Evolutionary conservation across 805 yeast species (phyloP).

Genomic region (Yarrowia bubula): DNA sequence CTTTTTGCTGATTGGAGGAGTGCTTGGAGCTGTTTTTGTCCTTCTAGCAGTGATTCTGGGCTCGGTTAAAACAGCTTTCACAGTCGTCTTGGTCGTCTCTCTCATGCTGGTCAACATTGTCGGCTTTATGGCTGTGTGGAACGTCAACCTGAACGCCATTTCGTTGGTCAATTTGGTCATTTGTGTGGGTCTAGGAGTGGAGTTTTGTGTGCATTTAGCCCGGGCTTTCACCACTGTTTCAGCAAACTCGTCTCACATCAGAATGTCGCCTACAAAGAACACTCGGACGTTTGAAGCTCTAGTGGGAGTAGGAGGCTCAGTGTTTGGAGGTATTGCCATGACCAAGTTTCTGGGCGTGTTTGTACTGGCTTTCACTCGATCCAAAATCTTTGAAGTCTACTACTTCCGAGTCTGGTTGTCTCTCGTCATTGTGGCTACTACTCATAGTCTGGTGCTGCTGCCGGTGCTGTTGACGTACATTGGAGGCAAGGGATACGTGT

Average conservation of each 20-base stretch:
- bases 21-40: conserved; percentile 49
- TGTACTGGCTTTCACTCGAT: conserved; percentile 81
- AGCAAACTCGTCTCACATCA: conserved; percentile 21
- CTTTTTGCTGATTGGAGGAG: conserved; percentile 51
- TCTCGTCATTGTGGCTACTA: conserved; percentile 68
- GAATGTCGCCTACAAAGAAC: conserved; percentile 35
- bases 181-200: conserved; percentile 92
- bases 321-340: conserved; percentile 83
- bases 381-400: conserved; percentile 85
- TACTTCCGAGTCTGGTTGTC: conserved; percentile 95
- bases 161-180: conserved; percentile 84
- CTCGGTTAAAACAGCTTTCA: conserved; percentile 56
- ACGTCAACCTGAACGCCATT: conserved; percentile 80
- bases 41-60: conserved; percentile 63
- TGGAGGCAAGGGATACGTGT: conserved; percentile 58
- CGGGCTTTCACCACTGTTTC: conserved; percentile 61
- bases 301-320: conserved; percentile 81
- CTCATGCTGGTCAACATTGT: conserved; percentile 71
- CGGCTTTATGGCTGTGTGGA: conserved; percentile 75
- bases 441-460: conserved; percentile 74
- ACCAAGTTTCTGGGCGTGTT: conserved; percentile 86
- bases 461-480: conserved; percentile 67
- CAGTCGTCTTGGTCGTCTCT: conserved; percentile 57
- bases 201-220: conserved; percentile 85
- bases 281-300: conserved; percentile 56